These are phyloP conservation scores for Paracamarosporium sp. DNA, from an alignment of 2,329 filamentous ascomycete species.

Conservation along the genomic window DNA sequence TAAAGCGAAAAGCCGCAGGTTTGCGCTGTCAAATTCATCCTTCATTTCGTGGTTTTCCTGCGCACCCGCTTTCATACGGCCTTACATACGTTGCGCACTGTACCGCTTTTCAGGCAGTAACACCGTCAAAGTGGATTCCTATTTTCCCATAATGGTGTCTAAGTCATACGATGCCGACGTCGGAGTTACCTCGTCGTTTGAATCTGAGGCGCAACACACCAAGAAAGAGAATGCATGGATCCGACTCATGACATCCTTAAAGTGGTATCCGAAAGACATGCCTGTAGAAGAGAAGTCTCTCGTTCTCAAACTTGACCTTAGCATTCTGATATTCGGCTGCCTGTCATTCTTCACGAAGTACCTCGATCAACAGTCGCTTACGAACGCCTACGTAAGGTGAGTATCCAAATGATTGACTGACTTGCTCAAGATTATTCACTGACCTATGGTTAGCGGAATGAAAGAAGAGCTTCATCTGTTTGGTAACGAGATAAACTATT, in stretches of 20 bases:
- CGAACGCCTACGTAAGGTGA: constrained; percentile 18
- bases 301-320: constrained; percentile 48
- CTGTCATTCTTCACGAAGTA: constrained; percentile 52
- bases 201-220: not conserved
- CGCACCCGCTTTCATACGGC: not conserved
- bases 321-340: constrained; percentile 49
- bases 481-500: constrained; percentile 20
- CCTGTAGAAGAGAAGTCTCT: constrained; percentile 41
- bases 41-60: not conserved
- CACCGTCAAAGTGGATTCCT: not conserved
- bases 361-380: constrained; percentile 33
- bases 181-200: not conserved
- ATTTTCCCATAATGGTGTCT: not conserved
- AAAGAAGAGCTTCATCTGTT: constrained; percentile 17
- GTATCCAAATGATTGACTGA: not conserved
- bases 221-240: constrained; percentile 14
- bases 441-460: constrained; percentile 12
- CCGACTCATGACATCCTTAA: constrained; percentile 11
- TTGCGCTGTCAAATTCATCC: not conserved
- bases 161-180: not conserved
- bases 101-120: not conserved
- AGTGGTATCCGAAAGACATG: constrained; percentile 46
- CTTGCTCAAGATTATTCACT: not conserved
- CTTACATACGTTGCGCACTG: not conserved
- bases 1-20: not conserved